Evolutionary conservation across 2,329 filamentous ascomycete genomes (phyloP).

Genomic region (Ilyonectria sp.): DNA sequence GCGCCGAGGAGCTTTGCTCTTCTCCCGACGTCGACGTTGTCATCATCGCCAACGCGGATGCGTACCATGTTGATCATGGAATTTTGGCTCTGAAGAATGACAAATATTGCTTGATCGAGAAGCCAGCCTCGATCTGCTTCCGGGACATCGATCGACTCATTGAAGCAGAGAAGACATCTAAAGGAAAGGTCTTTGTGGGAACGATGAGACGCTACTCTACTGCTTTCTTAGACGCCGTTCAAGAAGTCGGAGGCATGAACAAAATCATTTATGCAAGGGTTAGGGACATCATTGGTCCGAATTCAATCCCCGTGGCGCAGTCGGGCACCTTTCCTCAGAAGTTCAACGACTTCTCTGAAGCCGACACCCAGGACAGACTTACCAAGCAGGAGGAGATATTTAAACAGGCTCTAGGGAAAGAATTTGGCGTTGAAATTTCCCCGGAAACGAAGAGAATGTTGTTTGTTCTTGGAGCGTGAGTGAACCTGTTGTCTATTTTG

Average conservation of each 20-base stretch:
- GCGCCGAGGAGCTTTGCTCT: constrained; percentile 59
- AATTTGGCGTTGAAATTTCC: constrained; percentile 22
- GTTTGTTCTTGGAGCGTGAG: constrained; percentile 22
- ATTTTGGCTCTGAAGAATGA: constrained; percentile 66
- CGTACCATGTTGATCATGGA: constrained; percentile 67
- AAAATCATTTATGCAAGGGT: constrained; percentile 70
- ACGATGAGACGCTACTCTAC: constrained; percentile 74
- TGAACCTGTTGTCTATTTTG: not conserved
- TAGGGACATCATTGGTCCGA: constrained; percentile 63
- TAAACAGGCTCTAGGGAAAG: constrained; percentile 39
- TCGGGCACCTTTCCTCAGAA: constrained; percentile 63
- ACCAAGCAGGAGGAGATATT: constrained; percentile 24
- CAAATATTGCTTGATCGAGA: constrained; percentile 73
- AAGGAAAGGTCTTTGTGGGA: constrained; percentile 69
- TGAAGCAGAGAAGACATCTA: constrained; percentile 61
- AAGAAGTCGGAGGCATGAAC: constrained; percentile 66
- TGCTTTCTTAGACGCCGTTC: constrained; percentile 66
- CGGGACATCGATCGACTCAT: constrained; percentile 63
- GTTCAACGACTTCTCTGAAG: constrained; percentile 45
- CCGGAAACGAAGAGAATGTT: constrained; percentile 17
- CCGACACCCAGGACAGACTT: constrained; percentile 19
- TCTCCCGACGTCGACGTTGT: constrained; percentile 66
- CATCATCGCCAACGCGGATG: constrained; percentile 67
- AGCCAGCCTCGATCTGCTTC: constrained; percentile 67
- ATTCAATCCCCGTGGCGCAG: constrained; percentile 63